Conservation (phyloP, 176 grass and related monocot species). For the Juncus inflexus region DNA sequence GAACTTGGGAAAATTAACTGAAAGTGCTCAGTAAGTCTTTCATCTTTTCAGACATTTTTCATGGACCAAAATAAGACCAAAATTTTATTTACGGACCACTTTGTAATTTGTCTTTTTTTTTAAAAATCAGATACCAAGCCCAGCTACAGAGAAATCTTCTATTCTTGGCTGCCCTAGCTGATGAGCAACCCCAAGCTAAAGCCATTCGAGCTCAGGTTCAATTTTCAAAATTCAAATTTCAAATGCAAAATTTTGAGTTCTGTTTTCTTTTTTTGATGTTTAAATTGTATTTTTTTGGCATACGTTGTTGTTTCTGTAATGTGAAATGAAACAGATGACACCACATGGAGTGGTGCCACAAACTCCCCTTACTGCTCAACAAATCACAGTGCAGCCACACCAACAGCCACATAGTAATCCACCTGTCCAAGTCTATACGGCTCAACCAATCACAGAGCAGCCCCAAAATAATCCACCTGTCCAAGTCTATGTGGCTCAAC, state of each 20-base stretch:
- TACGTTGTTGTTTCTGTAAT: background rate
- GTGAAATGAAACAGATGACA: slow-evolving; percentile 28
- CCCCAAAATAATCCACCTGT: slow-evolving; percentile 4
- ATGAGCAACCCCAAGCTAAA: slow-evolving; percentile 40
- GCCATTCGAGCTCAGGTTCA: slow-evolving; percentile 38
- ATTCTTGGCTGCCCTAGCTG: slow-evolving; percentile 39
- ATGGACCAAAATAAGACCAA: no score
- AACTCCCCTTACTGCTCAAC: slow-evolving; percentile 17
- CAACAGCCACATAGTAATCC: slow-evolving; percentile 20
- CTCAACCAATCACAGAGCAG: background rate
- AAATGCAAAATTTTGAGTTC: background rate
- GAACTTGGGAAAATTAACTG: slow-evolving; percentile 80
- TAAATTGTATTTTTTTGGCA: background rate
- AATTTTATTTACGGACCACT: background rate
- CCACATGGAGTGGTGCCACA: slow-evolving; percentile 33
- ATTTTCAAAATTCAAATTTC: slow-evolving; percentile 5
- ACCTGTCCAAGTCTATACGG: background rate
- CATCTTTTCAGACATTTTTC: no score
- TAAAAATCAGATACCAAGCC: slow-evolving; percentile 36
- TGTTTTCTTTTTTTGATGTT: slow-evolving; percentile 1
- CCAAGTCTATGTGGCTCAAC: background rate
- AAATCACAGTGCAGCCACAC: slow-evolving; percentile 25
- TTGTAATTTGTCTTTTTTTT: background rate
- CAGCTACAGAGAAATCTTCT: slow-evolving; percentile 46
- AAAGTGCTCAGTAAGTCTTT: slow-evolving; percentile 87